Percentiles rank a stretch among this genome's conserved stretches.
Conservation (phyloP, 768 basidiomycete genomes). For the Boletus eberwhitei region DNA sequence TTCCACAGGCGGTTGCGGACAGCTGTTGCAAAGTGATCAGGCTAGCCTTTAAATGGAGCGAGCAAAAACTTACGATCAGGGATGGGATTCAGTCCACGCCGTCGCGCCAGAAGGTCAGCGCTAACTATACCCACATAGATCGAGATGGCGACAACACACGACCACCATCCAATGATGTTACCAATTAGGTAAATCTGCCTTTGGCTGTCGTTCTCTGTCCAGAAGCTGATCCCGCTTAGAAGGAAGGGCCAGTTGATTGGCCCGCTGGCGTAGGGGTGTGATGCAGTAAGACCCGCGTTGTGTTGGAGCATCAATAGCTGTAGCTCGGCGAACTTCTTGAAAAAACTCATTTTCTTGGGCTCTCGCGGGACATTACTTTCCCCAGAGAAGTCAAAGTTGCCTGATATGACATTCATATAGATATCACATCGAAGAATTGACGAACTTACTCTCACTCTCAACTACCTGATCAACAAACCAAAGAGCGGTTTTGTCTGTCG, state of each 20-base stretch:
- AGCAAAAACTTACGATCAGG: slow-evolving; percentile 66
- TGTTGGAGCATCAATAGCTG: slow-evolving; percentile 97
- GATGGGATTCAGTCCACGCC: slow-evolving; percentile 81
- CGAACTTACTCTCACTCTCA: slow-evolving; percentile 59
- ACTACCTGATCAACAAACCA: slow-evolving; percentile 91
- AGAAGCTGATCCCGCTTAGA: slow-evolving; percentile 94
- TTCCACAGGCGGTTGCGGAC: slow-evolving; percentile 94
- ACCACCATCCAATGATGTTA: slow-evolving; percentile 94
- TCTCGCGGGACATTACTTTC: slow-evolving; percentile 51
- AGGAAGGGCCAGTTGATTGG: slow-evolving; percentile 99
- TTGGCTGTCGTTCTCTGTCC: slow-evolving; percentile 82
- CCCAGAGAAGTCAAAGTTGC: slow-evolving; percentile 51
- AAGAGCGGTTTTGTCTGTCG: slow-evolving; percentile 72
- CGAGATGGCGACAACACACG: slow-evolving; percentile 79
- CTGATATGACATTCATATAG: slow-evolving; percentile 40
- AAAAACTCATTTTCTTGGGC: slow-evolving; percentile 84
- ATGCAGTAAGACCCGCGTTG: slow-evolving; percentile 97
- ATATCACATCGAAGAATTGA: not conserved
- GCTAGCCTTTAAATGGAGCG: not conserved
- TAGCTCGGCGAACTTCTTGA: slow-evolving; percentile 91
- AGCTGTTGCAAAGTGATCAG: slow-evolving; percentile 44
- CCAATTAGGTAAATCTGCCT: slow-evolving; percentile 97
- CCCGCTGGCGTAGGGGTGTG: slow-evolving; percentile 93
- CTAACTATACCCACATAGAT: slow-evolving; percentile 88
- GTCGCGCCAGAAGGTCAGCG: slow-evolving; percentile 85